These are phyloP conservation scores for Magnaporthiopsis rhizophila DNA, from an alignment of 2,329 filamentous ascomycete genomes.

Conservation along the genomic window DNA sequence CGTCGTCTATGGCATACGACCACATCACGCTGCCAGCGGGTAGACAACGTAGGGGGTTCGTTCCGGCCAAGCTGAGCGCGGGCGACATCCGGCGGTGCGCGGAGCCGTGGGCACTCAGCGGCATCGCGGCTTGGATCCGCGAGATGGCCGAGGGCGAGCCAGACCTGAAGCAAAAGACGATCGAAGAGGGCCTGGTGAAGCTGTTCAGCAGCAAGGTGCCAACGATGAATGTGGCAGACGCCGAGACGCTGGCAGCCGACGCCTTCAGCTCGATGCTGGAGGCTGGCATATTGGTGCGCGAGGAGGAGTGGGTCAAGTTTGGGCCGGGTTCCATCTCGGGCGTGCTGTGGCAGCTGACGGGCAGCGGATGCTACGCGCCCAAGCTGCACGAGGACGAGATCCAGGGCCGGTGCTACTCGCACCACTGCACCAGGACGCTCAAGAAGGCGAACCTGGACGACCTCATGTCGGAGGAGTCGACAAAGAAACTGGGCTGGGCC, in stretches of 20 bases:
- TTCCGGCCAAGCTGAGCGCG: conserved; percentile 72
- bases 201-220: conserved; percentile 93
- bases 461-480: conserved; percentile 58
- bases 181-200: conserved; percentile 80
- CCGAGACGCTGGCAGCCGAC: conserved; percentile 72
- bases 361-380: conserved; percentile 82
- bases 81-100: conserved; percentile 76
- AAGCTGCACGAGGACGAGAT: conserved; percentile 67
- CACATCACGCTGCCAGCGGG: conserved; percentile 75
- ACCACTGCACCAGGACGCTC: conserved; percentile 86
- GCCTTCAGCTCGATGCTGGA: conserved; percentile 76
- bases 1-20: conserved; percentile 59
- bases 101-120: conserved; percentile 89
- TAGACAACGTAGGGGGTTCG: conserved; percentile 67
- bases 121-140: conserved; percentile 79
- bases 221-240: conserved; percentile 97
- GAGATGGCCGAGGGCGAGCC: conserved; percentile 86
- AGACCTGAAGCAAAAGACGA: conserved; percentile 74
- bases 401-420: conserved; percentile 78
- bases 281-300: conserved; percentile 68
- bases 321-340: conserved; percentile 73
- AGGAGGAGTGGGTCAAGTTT: conserved; percentile 98
- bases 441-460: conserved; percentile 88
- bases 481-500: conserved; percentile 75
- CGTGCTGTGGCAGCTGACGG: conserved; percentile 88